phyloP scores from a whole-genome alignment of 176 grass and related monocot genomes.

The Zoysia japonica region DNA sequence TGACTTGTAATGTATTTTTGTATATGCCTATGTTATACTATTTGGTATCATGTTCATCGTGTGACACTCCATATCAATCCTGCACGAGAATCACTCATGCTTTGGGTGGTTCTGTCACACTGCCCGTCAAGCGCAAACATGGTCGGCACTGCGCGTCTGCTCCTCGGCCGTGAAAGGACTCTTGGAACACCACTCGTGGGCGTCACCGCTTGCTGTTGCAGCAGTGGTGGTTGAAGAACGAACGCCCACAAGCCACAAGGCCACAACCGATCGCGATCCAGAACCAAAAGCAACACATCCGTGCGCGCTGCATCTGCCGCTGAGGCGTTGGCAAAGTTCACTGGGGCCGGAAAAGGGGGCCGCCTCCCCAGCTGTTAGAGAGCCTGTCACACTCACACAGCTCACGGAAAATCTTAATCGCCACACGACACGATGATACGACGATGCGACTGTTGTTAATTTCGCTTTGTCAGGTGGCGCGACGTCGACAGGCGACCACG shows the following conservation, averaged over 20 bases:
- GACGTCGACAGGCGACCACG: not conserved
- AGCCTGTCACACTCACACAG: conserved; percentile 24
- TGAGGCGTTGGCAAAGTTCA: conserved; percentile 28
- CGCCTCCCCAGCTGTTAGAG: not conserved
- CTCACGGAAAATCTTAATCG: conserved; percentile 26
- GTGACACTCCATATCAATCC: no score
- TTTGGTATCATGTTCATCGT: no score
- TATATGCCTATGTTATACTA: no score
- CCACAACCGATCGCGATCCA: conserved; percentile 13
- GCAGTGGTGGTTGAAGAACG: no score
- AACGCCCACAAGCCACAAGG: no score
- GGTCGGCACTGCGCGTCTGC: no score
- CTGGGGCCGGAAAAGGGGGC: conserved; percentile 1
- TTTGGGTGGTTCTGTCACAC: no score
- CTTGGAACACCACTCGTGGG: not conserved
- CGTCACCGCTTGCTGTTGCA: not conserved
- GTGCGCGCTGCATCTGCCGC: not conserved
- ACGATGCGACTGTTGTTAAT: conserved; percentile 7
- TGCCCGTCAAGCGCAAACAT: no score
- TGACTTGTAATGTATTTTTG: no score
- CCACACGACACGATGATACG: not conserved
- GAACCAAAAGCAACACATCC: not conserved
- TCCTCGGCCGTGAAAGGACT: no score
- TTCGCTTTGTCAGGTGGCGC: not conserved
- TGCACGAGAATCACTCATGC: no score